A percentile compares a stretch with the other conserved stretches of the same genome.
Evolutionary conservation across 768 basidiomycete genomes (phyloP).

Genomic region (Mycena olivaceomarginata): DNA sequence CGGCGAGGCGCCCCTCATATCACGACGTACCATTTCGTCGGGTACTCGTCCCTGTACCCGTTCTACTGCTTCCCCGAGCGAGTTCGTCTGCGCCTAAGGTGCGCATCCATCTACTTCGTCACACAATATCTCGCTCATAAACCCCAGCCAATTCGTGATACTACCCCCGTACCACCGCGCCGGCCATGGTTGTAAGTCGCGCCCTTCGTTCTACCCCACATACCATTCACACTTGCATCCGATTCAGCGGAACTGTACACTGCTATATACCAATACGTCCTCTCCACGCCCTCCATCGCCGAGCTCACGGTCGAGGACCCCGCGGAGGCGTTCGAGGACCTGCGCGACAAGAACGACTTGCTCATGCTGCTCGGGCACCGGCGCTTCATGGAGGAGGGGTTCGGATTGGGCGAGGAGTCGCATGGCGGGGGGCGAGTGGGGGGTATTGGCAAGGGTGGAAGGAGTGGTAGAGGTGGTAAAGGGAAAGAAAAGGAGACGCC

Average conservation of each 20-base stretch:
- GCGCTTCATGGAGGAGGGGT: conserved; percentile 84
- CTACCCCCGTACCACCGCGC: conserved; percentile 91
- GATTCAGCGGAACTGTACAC: conserved; percentile 88
- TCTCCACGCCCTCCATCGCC: conserved; percentile 81
- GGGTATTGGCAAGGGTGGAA: conserved; percentile 60
- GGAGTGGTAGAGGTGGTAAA: conserved; percentile 46
- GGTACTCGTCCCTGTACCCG: conserved; percentile 95
- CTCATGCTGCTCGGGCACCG: conserved; percentile 80
- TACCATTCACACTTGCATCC: conserved; percentile 19
- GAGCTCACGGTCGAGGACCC: conserved; percentile 99
- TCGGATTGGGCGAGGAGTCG: conserved; percentile 65
- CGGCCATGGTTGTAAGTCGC: conserved; percentile 90
- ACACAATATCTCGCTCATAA: conserved; percentile 23
- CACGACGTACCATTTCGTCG: conserved; percentile 91
- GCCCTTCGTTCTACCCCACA: neutral
- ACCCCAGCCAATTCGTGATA: conserved; percentile 92
- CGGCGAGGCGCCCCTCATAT: conserved; percentile 69
- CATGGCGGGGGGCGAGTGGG: conserved; percentile 72
- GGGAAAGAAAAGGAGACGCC: conserved; percentile 14
- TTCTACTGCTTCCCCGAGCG: conserved; percentile 98
- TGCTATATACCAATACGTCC: conserved; percentile 87
- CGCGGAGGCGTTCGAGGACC: conserved; percentile 97
- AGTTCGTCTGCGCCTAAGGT: conserved; percentile 92
- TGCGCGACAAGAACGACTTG: conserved; percentile 94
- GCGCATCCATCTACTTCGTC: conserved; percentile 40